Evolutionary conservation across 2,329 filamentous ascomycete genomes (phyloP), one percentile per base, ranked within the genome.

Genomic region (Colletotrichum lupini): DNA sequence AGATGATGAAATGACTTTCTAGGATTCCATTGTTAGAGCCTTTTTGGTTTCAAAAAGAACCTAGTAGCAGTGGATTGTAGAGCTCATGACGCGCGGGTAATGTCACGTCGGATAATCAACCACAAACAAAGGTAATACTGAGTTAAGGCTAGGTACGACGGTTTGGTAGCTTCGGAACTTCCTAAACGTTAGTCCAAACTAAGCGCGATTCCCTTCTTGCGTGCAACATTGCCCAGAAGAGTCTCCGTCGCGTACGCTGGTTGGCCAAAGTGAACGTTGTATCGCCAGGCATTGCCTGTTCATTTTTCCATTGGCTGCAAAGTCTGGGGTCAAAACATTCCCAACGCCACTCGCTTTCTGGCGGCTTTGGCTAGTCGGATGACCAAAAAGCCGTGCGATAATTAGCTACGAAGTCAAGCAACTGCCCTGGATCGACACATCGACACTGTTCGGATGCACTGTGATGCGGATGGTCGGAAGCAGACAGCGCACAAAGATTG

Each of bases 381-480:
- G 42, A 67, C 42, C 11, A 22, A 37, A 22, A n/a, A n/a, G 46
- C 32, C 28, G 28, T 64, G 46, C 19, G 49, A 32, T 46, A 5
- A 26, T 46, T 11, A 19, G 19, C 24, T 12, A 6, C 6, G 6
- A 42, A 19, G 37, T 42, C 14, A 42, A 42, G 37, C 35, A 5
- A n/a, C n/a, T 14, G 56, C 46, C 12, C 24, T 56, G n/a, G 55
- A 46, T 26, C 35, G 5, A 19, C 4, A 53, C n/a, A 37, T 24
- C 19, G 52, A 49, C 32, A 73, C 66, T 73, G 70, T 70, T 73
- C 70, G 70, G 70, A 19, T 73, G 59, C 32, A 70, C 70, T 73
- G 70, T 73, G 66, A 30, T 30, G 19, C 70, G 70, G 70, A 70
- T 63, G 37, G 24, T 19, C 70, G 70, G 70, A 72, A 72, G 19